Conservation (phyloP, 306 rosid species). For the Ochetophila trinervis region DNA sequence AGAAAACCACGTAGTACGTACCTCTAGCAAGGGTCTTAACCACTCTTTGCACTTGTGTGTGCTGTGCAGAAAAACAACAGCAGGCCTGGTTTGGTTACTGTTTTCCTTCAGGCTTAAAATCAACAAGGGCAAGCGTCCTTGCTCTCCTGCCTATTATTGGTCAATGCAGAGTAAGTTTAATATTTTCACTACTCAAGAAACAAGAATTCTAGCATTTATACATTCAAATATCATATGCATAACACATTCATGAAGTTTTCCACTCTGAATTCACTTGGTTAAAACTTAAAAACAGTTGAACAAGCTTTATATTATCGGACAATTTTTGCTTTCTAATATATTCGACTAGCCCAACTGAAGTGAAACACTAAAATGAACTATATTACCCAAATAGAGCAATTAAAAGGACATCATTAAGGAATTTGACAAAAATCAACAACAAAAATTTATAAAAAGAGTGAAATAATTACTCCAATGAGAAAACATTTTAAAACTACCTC, state of each 20-base stretch:
- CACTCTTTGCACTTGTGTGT: conserved; percentile 64
- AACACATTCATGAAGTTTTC: not conserved
- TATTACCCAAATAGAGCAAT: not conserved
- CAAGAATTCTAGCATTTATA: not conserved
- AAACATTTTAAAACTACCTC: conserved; percentile 48
- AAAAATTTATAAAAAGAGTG: too few relatives aligned
- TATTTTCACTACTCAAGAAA: not conserved
- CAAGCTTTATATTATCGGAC: not conserved
- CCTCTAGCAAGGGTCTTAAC: conserved; percentile 83
- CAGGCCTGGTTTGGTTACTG: conserved; percentile 49
- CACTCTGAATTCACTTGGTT: not conserved
- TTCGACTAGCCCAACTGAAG: not conserved
- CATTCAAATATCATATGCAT: not conserved
- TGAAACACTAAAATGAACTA: too few relatives aligned
- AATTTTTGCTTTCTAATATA: not conserved
- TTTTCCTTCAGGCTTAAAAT: conserved; percentile 70
- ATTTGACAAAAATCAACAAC: not conserved
- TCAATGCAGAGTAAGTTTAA: conserved; percentile 5
- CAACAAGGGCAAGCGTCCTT: conserved; percentile 78
- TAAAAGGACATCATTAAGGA: not conserved
- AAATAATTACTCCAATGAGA: too few relatives aligned
- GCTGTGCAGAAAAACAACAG: conserved; percentile 72
- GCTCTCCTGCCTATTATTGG: conserved; percentile 71
- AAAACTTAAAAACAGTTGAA: not conserved
- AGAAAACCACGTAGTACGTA: conserved; percentile 15